Base-by-base conservation (phyloP, 2,329 filamentous ascomycete species). In the Dothidotthia symphoricarpi region DNA sequence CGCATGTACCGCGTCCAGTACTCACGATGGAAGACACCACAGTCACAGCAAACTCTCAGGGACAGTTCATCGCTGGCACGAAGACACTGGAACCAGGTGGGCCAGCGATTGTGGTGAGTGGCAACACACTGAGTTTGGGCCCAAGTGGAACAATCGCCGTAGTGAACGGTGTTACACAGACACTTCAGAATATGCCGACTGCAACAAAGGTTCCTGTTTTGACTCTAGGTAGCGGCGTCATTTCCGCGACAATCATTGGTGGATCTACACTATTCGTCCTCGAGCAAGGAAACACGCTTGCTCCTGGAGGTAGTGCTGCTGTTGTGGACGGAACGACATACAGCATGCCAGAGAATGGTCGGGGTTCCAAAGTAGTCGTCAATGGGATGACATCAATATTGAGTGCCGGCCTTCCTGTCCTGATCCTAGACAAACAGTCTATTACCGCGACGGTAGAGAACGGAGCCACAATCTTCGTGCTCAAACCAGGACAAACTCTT, bases 131-230 rank as follows among this genome's bases (percentile, higher is more conserved):
- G 2, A 64, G 60, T 11, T 43, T 69, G 3, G 61, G 55, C 10
- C 56, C 65, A 10, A 66, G 60, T 26, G 67, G 59, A 7, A 59
- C 53, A 12, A 59, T 66, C 15, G 54, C 69, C 1, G 47, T 71
- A 0, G 55, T 70, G 14, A 67, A 66, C 31, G 63, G 63, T 14
- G 57, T 52, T 4, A 57, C 59, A 3, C 49, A 57, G 16, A 58
- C 55, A 2, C 43, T 67, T 4, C 43, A 39, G 22, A 57, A 52
- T n/a, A 47, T 40, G 10, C 43, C 45, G 1, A 27, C 33, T 8
- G 38, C 46, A 12, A 57, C 53, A 8, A 29, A 16, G 17, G 25
- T 46, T 13, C 51, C 61, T 9, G 45, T 44, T 10, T 32, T 61
- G 6, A 59, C 53, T 0, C 43, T 61, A 8, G 47, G 48, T 13